phyloP scores from a whole-genome alignment of 768 basidiomycete genomes.

The Candolleomyces aberdarensis region DNA sequence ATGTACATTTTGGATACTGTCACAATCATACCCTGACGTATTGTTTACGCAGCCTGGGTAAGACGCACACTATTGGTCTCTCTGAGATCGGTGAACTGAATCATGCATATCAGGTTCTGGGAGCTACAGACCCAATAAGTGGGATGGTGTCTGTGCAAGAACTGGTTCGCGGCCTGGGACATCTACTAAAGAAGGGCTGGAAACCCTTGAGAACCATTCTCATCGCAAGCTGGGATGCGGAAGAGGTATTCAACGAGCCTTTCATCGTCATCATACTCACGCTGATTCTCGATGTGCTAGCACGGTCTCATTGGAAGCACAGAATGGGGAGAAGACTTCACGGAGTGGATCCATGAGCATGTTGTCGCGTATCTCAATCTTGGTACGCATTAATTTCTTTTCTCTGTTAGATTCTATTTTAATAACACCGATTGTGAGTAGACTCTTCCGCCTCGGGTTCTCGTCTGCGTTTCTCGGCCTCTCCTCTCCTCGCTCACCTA shows the following conservation, averaged over 20 bases:
- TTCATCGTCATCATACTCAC: neutral
- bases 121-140: slow-evolving; percentile 71
- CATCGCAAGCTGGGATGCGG: slow-evolving; percentile 73
- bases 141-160: slow-evolving; percentile 78
- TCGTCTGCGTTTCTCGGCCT: slow-evolving; percentile 53
- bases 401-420: neutral
- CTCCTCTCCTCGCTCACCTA: slow-evolving; percentile 81
- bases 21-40: no score
- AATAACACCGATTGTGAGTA: neutral
- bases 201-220: slow-evolving; percentile 67
- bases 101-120: slow-evolving; percentile 36
- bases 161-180: slow-evolving; percentile 68
- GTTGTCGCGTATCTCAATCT: slow-evolving; percentile 88
- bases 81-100: neutral
- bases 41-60: neutral
- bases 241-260: slow-evolving; percentile 47
- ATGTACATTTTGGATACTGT: slow-evolving; percentile 14
- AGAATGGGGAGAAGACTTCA: slow-evolving; percentile 92
- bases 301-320: slow-evolving; percentile 78
- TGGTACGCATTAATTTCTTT: slow-evolving; percentile 30
- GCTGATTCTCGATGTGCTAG: slow-evolving; percentile 16
- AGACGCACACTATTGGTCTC: neutral
- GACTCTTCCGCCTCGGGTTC: slow-evolving; percentile 57
- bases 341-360: slow-evolving; percentile 73
- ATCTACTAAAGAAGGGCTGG: slow-evolving; percentile 69